Evolutionary conservation across 2,329 filamentous ascomycete species (phyloP).

Genomic region (Rhytidhysteron rufulum): DNA sequence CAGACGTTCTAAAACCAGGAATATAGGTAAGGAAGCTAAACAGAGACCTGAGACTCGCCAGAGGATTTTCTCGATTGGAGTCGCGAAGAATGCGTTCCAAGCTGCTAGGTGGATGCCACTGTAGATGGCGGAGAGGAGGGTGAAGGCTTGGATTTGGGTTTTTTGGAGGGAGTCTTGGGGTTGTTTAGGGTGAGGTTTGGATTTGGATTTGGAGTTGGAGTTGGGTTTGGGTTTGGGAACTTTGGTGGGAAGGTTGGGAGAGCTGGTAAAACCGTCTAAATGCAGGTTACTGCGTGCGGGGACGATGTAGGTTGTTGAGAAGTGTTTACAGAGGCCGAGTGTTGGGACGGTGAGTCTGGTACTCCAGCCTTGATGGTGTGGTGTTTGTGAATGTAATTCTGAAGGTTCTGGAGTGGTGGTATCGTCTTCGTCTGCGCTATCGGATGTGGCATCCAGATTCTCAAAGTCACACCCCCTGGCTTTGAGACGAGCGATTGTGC

Average conservation of each 20-base stretch:
- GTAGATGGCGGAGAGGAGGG: constrained; percentile 10
- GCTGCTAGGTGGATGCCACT: constrained; percentile 19
- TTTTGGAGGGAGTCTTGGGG: too few species aligned
- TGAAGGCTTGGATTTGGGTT: neutral
- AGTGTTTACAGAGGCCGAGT: neutral
- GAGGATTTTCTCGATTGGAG: constrained; percentile 11
- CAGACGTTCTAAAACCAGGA: neutral
- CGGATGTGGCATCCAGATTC: neutral
- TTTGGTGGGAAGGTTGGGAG: neutral
- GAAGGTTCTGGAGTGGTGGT: too few species aligned
- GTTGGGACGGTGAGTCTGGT: neutral
- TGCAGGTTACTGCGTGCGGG: neutral
- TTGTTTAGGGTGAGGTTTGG: neutral
- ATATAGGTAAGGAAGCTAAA: constrained; percentile 2
- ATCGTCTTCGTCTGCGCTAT: neutral
- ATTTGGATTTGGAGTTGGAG: neutral
- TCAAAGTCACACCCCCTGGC: neutral
- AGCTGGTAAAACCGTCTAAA: neutral
- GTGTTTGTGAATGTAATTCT: too few species aligned
- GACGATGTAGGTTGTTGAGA: neutral
- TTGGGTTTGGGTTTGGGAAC: neutral
- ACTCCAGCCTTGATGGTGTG: too few species aligned
- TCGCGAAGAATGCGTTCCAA: constrained; percentile 21
- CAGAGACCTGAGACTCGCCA: constrained; percentile 16
- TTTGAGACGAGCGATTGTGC: neutral